phyloP scores from a whole-genome alignment of 2,329 filamentous ascomycete species.

The Neospermospora avenae region DNA sequence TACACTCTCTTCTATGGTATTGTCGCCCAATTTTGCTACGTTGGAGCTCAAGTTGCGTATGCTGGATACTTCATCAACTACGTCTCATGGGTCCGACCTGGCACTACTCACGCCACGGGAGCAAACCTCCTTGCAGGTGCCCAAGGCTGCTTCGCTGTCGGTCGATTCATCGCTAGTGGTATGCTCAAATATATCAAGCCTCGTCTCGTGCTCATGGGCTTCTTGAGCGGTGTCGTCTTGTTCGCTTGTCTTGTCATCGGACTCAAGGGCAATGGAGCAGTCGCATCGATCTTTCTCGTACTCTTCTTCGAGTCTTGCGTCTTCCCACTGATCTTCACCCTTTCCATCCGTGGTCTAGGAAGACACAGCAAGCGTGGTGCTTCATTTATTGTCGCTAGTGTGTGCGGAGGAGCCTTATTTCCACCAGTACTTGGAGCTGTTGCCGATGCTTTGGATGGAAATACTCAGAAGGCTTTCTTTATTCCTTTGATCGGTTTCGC shows the following conservation, averaged over 20 bases:
- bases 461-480: constrained; percentile 28
- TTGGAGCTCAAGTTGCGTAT: constrained; percentile 44
- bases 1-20: constrained; percentile 66
- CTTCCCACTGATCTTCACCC: constrained; percentile 78
- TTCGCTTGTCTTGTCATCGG: constrained; percentile 42
- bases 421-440: constrained; percentile 27
- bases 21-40: constrained; percentile 74
- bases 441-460: constrained; percentile 23
- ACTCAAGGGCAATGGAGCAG: constrained; percentile 44
- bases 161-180: constrained; percentile 65
- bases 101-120: constrained; percentile 46
- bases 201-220: constrained; percentile 62
- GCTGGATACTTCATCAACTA: constrained; percentile 61
- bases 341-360: constrained; percentile 76
- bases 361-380: constrained; percentile 75
- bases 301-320: constrained; percentile 79
- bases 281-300: constrained; percentile 61
- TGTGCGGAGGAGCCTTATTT: constrained; percentile 30
- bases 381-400: constrained; percentile 62
- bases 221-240: constrained; percentile 57
- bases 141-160: constrained; percentile 69
- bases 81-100: constrained; percentile 42
- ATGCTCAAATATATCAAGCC: constrained; percentile 63
- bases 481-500: constrained; percentile 28
- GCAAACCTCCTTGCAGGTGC: constrained; percentile 68